phyloP scores from a whole-genome alignment of 176 grass and related monocot genomes.

The Alopecurus myosuroides region DNA sequence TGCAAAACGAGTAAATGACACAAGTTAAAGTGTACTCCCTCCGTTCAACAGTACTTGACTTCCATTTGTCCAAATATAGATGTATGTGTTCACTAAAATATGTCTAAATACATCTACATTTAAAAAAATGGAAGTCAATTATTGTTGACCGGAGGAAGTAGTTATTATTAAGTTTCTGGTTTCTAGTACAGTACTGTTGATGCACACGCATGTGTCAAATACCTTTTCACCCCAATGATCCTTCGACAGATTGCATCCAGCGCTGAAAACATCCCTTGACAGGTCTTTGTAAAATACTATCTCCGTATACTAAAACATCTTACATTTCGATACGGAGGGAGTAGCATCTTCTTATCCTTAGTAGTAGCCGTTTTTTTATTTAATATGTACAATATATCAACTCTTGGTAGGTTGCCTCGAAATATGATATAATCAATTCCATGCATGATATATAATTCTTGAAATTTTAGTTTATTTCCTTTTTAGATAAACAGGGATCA shows the following conservation, averaged over 20 bases:
- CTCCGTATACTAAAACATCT: too few species aligned
- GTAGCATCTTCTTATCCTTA: background rate
- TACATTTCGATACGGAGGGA: too few species aligned
- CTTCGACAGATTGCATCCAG: background rate
- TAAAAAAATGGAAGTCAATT: too few species aligned
- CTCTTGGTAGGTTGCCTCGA: background rate
- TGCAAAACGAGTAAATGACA: background rate
- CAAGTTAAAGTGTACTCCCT: too few species aligned
- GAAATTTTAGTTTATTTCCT: too few species aligned
- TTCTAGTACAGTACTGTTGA: background rate
- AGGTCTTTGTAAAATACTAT: background rate
- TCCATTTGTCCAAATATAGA: too few species aligned
- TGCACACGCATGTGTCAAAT: background rate
- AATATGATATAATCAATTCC: background rate
- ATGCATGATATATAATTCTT: background rate
- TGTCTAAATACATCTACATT: too few species aligned
- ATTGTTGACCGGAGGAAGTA: too few species aligned
- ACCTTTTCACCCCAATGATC: background rate
- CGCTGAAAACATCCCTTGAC: background rate
- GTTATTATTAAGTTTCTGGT: background rate
- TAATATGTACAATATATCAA: background rate
- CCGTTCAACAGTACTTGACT: too few species aligned
- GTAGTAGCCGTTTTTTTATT: background rate
- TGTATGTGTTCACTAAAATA: too few species aligned
- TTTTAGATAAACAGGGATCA: too few species aligned